phyloP scores from a whole-genome alignment of 345 rosid species.

The Angophora floribunda region DNA sequence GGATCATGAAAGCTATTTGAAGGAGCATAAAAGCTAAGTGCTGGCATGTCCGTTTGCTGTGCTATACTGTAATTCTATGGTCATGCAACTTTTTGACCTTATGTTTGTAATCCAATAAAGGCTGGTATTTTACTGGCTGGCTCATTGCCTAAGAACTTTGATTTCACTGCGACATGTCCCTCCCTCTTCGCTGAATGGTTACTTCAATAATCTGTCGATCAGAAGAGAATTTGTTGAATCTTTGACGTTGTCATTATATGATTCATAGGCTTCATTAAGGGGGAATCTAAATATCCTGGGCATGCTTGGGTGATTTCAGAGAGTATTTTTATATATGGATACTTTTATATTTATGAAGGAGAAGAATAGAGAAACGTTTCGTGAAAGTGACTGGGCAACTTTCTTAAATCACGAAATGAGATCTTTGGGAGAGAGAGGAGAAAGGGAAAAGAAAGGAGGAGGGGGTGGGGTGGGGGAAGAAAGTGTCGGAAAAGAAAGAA shows the following conservation, averaged over 20 bases:
- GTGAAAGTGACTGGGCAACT: too few relatives aligned
- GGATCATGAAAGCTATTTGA: too few relatives aligned
- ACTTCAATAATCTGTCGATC: not conserved
- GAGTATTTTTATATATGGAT: too few relatives aligned
- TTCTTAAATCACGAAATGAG: too few relatives aligned
- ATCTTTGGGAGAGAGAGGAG: too few relatives aligned
- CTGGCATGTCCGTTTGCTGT: not conserved
- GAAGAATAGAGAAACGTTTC: too few relatives aligned
- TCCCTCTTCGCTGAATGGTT: not conserved
- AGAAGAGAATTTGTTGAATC: not conserved
- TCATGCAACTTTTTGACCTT: not conserved
- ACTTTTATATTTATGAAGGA: too few relatives aligned
- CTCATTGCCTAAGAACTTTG: slow-evolving; percentile 20
- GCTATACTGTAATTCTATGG: not conserved
- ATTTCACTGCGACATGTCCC: not conserved
- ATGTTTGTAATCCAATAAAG: not conserved
- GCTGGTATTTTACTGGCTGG: not conserved
- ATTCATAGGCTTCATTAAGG: not conserved
- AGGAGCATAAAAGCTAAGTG: not conserved
- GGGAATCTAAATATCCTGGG: not conserved
- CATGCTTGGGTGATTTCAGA: not conserved
- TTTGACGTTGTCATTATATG: not conserved
- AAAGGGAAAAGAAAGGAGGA: too few relatives aligned
- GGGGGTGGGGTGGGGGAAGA: too few relatives aligned
- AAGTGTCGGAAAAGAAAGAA: too few relatives aligned